These are phyloP conservation scores for Fusarium anthophilum DNA, from an alignment of 2,329 filamentous ascomycete genomes.

Conservation along the genomic window DNA sequence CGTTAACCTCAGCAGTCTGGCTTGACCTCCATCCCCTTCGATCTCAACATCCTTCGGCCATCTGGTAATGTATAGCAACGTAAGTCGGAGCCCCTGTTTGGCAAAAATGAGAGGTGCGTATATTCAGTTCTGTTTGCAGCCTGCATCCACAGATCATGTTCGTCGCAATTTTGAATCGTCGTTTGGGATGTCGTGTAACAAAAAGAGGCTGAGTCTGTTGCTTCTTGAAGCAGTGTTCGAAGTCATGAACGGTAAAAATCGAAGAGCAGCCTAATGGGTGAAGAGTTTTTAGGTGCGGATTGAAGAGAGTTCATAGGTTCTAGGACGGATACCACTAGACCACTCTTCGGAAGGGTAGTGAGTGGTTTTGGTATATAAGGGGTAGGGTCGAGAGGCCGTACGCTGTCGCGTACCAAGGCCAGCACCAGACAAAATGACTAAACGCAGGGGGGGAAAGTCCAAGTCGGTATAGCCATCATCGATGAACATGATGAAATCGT, in stretches of 20 bases:
- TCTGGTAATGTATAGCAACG: too few species aligned
- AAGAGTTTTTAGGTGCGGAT: background rate
- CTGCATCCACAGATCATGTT: too few species aligned
- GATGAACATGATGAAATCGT: too few species aligned
- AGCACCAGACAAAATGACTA: background rate
- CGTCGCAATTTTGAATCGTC: background rate
- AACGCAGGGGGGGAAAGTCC: too few species aligned
- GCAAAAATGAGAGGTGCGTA: background rate
- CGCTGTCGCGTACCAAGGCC: too few species aligned
- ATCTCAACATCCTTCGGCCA: background rate
- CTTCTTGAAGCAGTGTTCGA: background rate
- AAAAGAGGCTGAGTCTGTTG: background rate
- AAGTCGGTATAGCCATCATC: too few species aligned
- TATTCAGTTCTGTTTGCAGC: background rate
- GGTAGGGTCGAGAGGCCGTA: background rate
- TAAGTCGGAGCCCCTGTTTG: background rate
- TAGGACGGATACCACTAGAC: background rate
- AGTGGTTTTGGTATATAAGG: background rate
- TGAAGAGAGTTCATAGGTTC: background rate
- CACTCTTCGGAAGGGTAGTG: background rate
- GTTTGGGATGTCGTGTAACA: background rate
- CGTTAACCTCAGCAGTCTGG: background rate
- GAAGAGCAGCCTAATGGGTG: background rate
- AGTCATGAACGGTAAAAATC: background rate
- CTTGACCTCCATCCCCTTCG: background rate